Conservation (phyloP, 2,329 filamentous ascomycete genomes). For the Aspergillus pseudoglaucus region DNA sequence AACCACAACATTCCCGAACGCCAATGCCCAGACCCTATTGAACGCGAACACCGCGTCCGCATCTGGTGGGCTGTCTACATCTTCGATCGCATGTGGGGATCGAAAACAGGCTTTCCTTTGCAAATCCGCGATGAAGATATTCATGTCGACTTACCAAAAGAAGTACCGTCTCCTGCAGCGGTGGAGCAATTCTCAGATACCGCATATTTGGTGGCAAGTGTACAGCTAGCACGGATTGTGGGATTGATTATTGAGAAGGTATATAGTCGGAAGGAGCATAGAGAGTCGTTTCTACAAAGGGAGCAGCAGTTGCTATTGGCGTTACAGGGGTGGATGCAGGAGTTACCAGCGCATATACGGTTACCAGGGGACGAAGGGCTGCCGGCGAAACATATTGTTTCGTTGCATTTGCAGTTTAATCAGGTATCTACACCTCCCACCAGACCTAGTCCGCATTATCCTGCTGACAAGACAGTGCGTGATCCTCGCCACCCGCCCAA, state of each 20-base stretch:
- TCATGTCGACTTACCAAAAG: conserved; percentile 24
- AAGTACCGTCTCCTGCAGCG: conserved; percentile 9
- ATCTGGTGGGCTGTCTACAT: conserved; percentile 29
- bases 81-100: conserved; percentile 38
- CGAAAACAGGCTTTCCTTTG: conserved; percentile 41
- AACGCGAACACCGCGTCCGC: conserved; percentile 25
- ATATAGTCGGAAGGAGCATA: conserved; percentile 18
- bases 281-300: conserved; percentile 24
- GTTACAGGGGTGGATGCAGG: conserved; percentile 25
- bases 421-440: conserved; percentile 13
- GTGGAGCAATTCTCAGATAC: conserved; percentile 26
- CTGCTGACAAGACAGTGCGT: conserved; percentile 20
- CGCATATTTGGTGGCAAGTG: conserved; percentile 22
- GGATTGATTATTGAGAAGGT: conserved; percentile 20
- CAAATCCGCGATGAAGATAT: conserved; percentile 43
- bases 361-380: conserved; percentile 11
- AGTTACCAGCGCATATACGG: conserved; percentile 22
- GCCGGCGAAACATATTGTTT: conserved; percentile 17
- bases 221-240: conserved; percentile 24
- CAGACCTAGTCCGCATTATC: background rate
- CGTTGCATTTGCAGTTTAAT: conserved; percentile 28
- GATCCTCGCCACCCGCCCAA: conserved; percentile 29
- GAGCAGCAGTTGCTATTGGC: conserved; percentile 27
- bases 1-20: conserved; percentile 28
- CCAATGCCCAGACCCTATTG: conserved; percentile 23